Evolutionary conservation across 1,284 basidiomycete species (phyloP).

Genomic region (Coniferiporia weirii): DNA sequence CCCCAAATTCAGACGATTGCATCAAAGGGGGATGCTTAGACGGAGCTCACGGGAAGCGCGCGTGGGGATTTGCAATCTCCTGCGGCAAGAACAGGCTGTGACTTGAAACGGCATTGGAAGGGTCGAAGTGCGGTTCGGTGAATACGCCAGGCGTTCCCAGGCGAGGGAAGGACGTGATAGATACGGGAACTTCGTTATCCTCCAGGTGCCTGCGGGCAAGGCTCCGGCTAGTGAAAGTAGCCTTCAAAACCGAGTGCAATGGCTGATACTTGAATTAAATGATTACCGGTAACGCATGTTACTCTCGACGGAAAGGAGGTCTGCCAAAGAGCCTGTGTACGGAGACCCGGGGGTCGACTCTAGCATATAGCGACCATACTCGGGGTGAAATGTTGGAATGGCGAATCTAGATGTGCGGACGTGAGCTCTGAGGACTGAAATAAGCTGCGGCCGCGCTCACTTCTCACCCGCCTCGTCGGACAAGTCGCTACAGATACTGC

Average conservation of each 20-base stretch:
- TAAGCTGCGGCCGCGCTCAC: constrained; percentile 35
- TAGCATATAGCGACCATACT: constrained; percentile 98
- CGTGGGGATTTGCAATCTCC: constrained; percentile 95
- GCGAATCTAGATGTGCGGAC: constrained; percentile 43
- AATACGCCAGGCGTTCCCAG: constrained; percentile 87
- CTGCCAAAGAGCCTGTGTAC: constrained; percentile 82
- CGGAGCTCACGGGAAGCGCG: constrained; percentile 84
- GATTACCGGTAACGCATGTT: constrained; percentile 88
- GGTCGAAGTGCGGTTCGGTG: constrained; percentile 84
- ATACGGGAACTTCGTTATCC: constrained; percentile 84
- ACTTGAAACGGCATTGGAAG: constrained; percentile 72
- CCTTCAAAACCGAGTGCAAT: constrained; percentile 14
- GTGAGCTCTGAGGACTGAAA: constrained; percentile 15
- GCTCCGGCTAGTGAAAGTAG: constrained; percentile 52
- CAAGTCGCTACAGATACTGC: constrained; percentile 63
- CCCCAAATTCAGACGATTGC: constrained; percentile 20
- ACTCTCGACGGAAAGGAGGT: constrained; percentile 84
- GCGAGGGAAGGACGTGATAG: constrained; percentile 93
- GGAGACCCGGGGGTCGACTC: constrained; percentile 96
- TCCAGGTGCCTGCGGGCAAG: constrained; percentile 84
- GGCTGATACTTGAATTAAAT: constrained; percentile 8
- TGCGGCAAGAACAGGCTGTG: constrained; percentile 94
- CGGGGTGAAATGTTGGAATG: constrained; percentile 95
- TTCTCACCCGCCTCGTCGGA: constrained; percentile 52
- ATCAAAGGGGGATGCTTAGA: constrained; percentile 8